Conservation (phyloP, 768 basidiomycete species). For the Amanita polypyramis region DNA sequence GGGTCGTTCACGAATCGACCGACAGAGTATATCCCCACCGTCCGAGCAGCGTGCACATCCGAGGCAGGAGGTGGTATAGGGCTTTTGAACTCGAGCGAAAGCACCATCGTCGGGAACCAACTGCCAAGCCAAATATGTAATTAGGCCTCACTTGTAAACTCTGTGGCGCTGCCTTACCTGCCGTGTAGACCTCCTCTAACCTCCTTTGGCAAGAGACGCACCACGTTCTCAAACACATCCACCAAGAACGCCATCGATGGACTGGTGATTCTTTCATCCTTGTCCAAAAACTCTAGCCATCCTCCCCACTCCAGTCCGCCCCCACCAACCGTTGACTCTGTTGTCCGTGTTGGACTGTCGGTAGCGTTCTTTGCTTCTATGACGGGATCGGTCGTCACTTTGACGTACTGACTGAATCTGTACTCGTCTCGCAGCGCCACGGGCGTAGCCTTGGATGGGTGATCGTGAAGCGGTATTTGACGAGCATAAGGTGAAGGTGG, state of each 20-base stretch:
- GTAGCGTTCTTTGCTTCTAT: conserved; percentile 29
- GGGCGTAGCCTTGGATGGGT: conserved; percentile 32
- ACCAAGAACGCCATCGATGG: conserved; percentile 45
- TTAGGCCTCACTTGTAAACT: too few species aligned
- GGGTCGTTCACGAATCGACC: conserved; percentile 44
- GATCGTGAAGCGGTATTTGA: conserved; percentile 43
- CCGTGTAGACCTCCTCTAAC: conserved; percentile 26
- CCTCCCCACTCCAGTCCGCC: conserved; percentile 48
- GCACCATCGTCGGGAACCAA: conserved; percentile 55
- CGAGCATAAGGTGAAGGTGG: conserved; percentile 51
- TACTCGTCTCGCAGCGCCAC: conserved; percentile 19
- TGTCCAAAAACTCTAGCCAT: conserved; percentile 39
- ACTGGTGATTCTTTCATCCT: conserved; percentile 32
- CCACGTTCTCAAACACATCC: conserved; percentile 40
- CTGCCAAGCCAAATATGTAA: conserved; percentile 18
- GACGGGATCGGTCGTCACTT: conserved; percentile 29
- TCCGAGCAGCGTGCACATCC: conserved; percentile 31
- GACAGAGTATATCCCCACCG: conserved; percentile 45
- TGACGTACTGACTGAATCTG: conserved; percentile 24
- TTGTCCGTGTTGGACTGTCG: conserved; percentile 26
- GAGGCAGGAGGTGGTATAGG: conserved; percentile 40
- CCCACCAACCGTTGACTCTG: conserved; percentile 32
- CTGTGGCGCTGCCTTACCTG: conserved; percentile 17
- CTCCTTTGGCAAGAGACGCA: conserved; percentile 34
- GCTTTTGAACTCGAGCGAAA: conserved; percentile 54